A percentile compares a stretch with the other conserved stretches of the same genome.
Evolutionary conservation across 2,329 filamentous ascomycete genomes (phyloP).

Genomic region (Aschersonia sp.): DNA sequence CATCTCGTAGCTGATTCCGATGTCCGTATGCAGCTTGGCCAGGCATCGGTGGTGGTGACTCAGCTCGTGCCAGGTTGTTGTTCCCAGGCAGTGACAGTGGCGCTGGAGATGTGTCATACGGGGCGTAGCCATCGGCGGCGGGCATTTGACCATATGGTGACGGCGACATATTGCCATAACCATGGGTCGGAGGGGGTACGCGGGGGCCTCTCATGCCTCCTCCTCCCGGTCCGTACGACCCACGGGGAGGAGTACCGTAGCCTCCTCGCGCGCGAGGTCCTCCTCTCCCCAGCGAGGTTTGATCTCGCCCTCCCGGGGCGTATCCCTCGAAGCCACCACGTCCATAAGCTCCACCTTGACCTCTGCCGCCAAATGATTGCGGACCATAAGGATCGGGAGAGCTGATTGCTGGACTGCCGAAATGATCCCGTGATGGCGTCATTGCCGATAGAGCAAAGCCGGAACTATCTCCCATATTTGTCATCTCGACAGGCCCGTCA

Average conservation of each 20-base stretch:
- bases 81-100: not conserved
- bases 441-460: conserved; percentile 20
- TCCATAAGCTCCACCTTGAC: conserved; percentile 31
- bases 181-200: conserved; percentile 16
- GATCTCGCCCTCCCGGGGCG: conserved; percentile 25
- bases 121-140: conserved; percentile 4
- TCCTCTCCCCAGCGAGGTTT: conserved; percentile 24
- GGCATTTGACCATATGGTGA: conserved; percentile 23
- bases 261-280: conserved; percentile 22
- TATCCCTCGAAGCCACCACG: conserved; percentile 35
- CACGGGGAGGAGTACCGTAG: conserved; percentile 17
- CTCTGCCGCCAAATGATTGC: conserved; percentile 36
- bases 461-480: conserved; percentile 17
- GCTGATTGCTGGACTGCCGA: conserved; percentile 42
- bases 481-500: conserved; percentile 29
- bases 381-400: conserved; percentile 29
- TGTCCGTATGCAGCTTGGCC: conserved; percentile 30
- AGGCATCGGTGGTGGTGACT: conserved; percentile 48
- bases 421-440: conserved; percentile 43
- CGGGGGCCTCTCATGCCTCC: conserved; percentile 15
- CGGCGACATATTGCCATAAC: conserved; percentile 20
- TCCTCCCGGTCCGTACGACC: conserved; percentile 12
- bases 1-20: conserved; percentile 39
- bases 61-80: conserved; percentile 38
- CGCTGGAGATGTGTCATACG: conserved; percentile 17